A percentile compares a stretch with the other conserved stretches of the same genome.
Conservation (phyloP, 1,284 basidiomycete genomes). For the Naganishia sp. region DNA sequence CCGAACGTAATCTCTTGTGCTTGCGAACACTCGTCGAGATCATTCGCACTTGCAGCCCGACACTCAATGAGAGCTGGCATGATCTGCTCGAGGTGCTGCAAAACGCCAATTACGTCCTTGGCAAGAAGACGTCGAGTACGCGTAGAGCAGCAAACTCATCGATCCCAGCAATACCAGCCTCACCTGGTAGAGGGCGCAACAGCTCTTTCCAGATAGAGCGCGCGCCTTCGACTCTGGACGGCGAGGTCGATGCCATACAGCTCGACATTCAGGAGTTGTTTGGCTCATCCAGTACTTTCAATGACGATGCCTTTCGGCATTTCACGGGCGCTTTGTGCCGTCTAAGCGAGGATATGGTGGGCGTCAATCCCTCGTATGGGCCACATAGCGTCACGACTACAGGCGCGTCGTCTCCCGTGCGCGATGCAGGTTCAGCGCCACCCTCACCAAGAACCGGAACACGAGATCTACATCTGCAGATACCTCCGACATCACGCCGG, state of each 20-base stretch:
- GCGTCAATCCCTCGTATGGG: conserved; percentile 61
- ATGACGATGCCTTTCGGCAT: conserved; percentile 75
- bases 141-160: conserved; percentile 33
- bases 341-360: conserved; percentile 84
- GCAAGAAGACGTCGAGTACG: conserved; percentile 21
- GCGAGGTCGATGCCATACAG: conserved; percentile 65
- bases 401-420: conserved; percentile 34
- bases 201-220: conserved; percentile 31
- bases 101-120: conserved; percentile 85
- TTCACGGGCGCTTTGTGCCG: conserved; percentile 82
- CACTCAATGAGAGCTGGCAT: conserved; percentile 86
- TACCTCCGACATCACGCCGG: conserved; percentile 57
- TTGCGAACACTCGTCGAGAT: conserved; percentile 78
- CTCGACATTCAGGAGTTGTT: conserved; percentile 75
- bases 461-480: conserved; percentile 9
- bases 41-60: conserved; percentile 78
- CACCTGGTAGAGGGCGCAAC: conserved; percentile 18
- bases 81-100: conserved; percentile 84
- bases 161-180: conserved; percentile 16
- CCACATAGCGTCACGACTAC: conserved; percentile 22
- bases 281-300: conserved; percentile 76
- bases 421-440: background rate
- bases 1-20: conserved; percentile 86
- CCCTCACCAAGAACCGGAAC: background rate
- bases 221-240: conserved; percentile 62